A percentile compares a stretch with the other conserved stretches of the same genome.
These are phyloP conservation scores for Limonium bicolor DNA, from an alignment of 148 eudicot genomes.

Conservation along the genomic window DNA sequence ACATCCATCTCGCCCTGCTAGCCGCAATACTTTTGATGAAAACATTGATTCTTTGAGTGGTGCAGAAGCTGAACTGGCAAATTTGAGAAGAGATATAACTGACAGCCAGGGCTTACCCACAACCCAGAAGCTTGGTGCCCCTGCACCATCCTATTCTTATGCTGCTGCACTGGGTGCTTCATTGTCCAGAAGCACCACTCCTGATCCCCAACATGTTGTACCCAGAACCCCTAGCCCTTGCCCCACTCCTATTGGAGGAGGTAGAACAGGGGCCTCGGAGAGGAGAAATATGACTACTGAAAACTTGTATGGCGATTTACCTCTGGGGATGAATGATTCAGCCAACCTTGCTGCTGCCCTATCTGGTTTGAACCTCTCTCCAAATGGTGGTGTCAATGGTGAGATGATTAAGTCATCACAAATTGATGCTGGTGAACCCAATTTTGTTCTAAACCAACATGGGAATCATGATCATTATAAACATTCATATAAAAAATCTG, in stretches of 20 bases:
- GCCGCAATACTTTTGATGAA: slow-evolving; percentile 77
- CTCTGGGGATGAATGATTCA: slow-evolving; percentile 34
- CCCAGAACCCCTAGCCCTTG: slow-evolving; percentile 89
- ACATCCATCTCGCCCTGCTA: slow-evolving; percentile 81
- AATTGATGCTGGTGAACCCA: slow-evolving; percentile 31
- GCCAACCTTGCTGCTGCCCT: slow-evolving; percentile 59
- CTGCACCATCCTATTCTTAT: slow-evolving; percentile 64
- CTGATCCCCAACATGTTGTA: slow-evolving; percentile 80
- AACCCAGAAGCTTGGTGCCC: slow-evolving; percentile 24
- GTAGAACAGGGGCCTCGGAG: slow-evolving; percentile 36
- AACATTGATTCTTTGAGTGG: slow-evolving; percentile 28
- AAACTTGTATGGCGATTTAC: slow-evolving; percentile 36
- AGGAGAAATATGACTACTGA: slow-evolving; percentile 34
- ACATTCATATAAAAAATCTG: slow-evolving; percentile 34
- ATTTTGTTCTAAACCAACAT: slow-evolving; percentile 32
- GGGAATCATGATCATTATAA: slow-evolving; percentile 30
- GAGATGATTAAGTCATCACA: slow-evolving; percentile 26
- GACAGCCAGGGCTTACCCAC: slow-evolving; percentile 29
- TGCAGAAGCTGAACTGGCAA: slow-evolving; percentile 64
- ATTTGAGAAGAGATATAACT: slow-evolving; percentile 26
- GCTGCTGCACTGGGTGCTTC: slow-evolving; percentile 86
- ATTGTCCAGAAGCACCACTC: slow-evolving; percentile 87
- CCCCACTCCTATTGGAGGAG: slow-evolving; percentile 87
- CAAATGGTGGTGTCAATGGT: slow-evolving; percentile 32
- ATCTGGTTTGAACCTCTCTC: slow-evolving; percentile 60